Base-by-base conservation (phyloP, 495 filamentous ascomycete genomes). In the Lasiosphaeria miniovina region DNA sequence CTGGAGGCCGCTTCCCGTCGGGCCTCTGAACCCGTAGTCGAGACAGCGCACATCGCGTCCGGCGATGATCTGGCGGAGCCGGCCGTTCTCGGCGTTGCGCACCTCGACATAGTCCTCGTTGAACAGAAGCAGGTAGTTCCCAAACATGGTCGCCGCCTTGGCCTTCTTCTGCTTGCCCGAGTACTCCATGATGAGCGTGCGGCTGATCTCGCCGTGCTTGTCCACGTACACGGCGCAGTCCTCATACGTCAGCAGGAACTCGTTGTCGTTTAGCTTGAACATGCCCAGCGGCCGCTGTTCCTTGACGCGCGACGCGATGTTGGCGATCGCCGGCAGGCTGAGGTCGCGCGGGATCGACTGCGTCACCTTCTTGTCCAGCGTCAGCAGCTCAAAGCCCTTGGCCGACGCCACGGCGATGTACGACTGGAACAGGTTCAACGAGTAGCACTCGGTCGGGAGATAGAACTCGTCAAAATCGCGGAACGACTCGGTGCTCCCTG, bases 401-500 rank as follows among this genome's bases (percentile, higher is more conserved):
- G 89, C 83, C 4, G 94, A 98, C 24, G 90, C 86, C 45, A 99
- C 90, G 33, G 94, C 90, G 34, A 99, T 89, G 55, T 89, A 91
- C 1, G 85, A 88, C 72, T 96, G 90, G 82, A 98, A 98, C 50
- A 99, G 84, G 75, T 97, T 96, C 67, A 99, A 90, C 33, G 88
- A 88, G 73, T 88, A 96, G 68, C 90, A 94, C 69, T 99, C 94
- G n/a, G 90, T 86, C 6, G 94, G 93, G 63, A 99, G 93, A 75
- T 97, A 99, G 74, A 99, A 99, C 56, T 97, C 93, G 75, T 96
- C 94, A 67, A 90, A 99, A 66, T 98, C 94, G 61, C 95, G 87
- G 85, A 97, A 98, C 70, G 93, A 94, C 66, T 98, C 94, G 4
- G 94, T 97, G 58, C 82, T 86, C 11, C 91, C 90, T 1, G 83